Percentiles rank a stretch among this genome's conserved stretches.
Conservation (phyloP, 805 yeast genomes). For the Ogataea allantospora region DNA sequence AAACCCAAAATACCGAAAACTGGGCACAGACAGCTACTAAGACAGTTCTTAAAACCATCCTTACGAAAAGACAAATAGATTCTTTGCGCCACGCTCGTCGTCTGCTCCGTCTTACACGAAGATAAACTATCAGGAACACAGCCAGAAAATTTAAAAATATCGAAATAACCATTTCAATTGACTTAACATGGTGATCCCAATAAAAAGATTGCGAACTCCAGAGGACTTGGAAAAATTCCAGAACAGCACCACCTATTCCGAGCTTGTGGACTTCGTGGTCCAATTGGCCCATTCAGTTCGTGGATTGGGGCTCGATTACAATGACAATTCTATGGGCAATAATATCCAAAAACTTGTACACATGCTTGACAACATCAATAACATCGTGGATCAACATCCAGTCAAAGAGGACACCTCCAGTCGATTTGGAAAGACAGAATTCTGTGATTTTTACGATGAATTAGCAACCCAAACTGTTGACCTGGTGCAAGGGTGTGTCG, state of each 20-base stretch:
- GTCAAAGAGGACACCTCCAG: slow-evolving; percentile 65
- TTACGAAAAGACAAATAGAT: slow-evolving; percentile 13
- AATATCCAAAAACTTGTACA: slow-evolving; percentile 32
- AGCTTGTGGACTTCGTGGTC: slow-evolving; percentile 53
- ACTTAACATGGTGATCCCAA: slow-evolving; percentile 18
- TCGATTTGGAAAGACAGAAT: slow-evolving; percentile 90
- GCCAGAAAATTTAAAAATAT: slow-evolving; percentile 5
- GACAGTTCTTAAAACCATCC: slow-evolving; percentile 4
- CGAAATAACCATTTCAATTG: background rate
- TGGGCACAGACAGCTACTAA: slow-evolving; percentile 10
- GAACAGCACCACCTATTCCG: slow-evolving; percentile 46
- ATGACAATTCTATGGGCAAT: slow-evolving; percentile 15
- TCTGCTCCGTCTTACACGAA: background rate
- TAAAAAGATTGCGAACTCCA: slow-evolving; percentile 24
- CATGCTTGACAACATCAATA: slow-evolving; percentile 46
- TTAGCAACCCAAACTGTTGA: slow-evolving; percentile 33
- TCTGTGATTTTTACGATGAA: slow-evolving; percentile 77
- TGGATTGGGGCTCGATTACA: slow-evolving; percentile 32
- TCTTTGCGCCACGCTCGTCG: slow-evolving; percentile 5
- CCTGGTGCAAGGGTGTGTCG: slow-evolving; percentile 21
- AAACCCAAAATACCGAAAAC: background rate
- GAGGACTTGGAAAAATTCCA: slow-evolving; percentile 66
- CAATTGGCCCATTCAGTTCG: slow-evolving; percentile 61
- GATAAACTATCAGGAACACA: slow-evolving; percentile 9
- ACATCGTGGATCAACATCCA: slow-evolving; percentile 55